Evolutionary conservation across 352 stramenopile genomes (phyloP).

Genomic region (Globisporangium radiosum): DNA sequence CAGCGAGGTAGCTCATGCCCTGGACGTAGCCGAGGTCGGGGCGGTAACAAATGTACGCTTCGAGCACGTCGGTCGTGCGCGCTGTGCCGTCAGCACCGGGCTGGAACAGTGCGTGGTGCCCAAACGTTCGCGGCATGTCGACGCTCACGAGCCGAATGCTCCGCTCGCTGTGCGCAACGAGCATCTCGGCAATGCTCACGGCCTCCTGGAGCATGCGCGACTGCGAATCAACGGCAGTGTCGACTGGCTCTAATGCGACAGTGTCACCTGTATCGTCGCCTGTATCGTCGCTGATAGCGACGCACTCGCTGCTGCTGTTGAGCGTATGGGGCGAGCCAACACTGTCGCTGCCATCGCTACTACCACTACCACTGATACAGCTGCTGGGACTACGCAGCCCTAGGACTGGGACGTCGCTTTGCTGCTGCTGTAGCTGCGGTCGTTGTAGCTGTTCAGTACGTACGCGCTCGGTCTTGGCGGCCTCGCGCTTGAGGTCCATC

Average conservation of each 20-base stretch:
- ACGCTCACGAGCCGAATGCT: slow-evolving; percentile 80
- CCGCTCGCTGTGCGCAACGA: slow-evolving; percentile 71
- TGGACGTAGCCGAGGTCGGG: slow-evolving; percentile 83
- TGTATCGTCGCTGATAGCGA: neutral
- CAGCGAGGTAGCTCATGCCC: slow-evolving; percentile 86
- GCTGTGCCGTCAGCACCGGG: slow-evolving; percentile 59
- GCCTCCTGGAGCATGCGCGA: slow-evolving; percentile 49
- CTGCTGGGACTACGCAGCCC: neutral
- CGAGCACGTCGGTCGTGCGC: slow-evolving; percentile 72
- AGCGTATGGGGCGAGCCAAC: slow-evolving; percentile 12
- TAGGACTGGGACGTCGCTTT: neutral
- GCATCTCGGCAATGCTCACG: slow-evolving; percentile 71
- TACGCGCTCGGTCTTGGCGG: slow-evolving; percentile 15
- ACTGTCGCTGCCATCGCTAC: slow-evolving; percentile 8
- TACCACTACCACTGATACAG: slow-evolving; percentile 5
- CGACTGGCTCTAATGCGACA: neutral
- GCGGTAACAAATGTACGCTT: slow-evolving; percentile 84
- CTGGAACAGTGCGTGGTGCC: slow-evolving; percentile 75
- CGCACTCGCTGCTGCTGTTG: slow-evolving; percentile 7
- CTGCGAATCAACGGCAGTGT: slow-evolving; percentile 3
- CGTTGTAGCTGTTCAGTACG: neutral
- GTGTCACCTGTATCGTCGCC: neutral
- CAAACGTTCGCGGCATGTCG: slow-evolving; percentile 84
- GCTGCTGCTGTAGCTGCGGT: slow-evolving; percentile 3
- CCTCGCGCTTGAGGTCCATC: slow-evolving; percentile 64